Percentiles rank a stretch among this genome's conserved stretches.
phyloP scores from a whole-genome alignment of 2,329 filamentous ascomycete genomes.

The Alternaria metachromatica region DNA sequence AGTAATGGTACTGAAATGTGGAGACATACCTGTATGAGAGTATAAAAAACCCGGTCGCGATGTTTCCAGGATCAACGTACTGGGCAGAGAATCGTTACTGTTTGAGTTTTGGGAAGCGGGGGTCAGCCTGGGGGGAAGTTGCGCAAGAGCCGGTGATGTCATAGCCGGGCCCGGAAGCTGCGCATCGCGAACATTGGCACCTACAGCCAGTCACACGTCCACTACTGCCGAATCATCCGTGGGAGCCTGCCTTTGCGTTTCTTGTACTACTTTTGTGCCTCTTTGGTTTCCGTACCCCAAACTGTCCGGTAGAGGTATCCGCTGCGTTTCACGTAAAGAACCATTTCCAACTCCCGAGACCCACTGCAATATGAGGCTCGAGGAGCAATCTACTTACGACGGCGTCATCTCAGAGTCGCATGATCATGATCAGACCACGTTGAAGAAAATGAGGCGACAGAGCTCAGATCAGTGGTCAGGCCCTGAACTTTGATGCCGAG shows the following conservation, averaged over 20 bases:
- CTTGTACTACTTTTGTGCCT: not conserved
- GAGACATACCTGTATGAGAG: conserved; percentile 16
- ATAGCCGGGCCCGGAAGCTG: conserved; percentile 24
- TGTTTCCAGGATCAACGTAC: conserved; percentile 10
- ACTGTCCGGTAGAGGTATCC: not conserved
- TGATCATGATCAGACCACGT: not conserved
- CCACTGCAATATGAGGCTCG: not conserved
- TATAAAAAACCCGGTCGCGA: not conserved
- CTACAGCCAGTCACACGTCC: conserved; percentile 4
- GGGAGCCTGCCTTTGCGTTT: not conserved
- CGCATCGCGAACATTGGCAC: conserved; percentile 1
- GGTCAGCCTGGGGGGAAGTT: conserved; percentile 20
- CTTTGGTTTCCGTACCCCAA: not conserved
- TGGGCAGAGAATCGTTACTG: conserved; percentile 23
- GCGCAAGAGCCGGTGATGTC: conserved; percentile 30
- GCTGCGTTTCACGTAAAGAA: not conserved
- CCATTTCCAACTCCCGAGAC: not conserved
- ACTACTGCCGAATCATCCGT: conserved; percentile 1
- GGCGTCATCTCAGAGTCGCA: not conserved
- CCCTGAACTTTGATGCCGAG: not conserved
- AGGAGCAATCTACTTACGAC: not conserved
- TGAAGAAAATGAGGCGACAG: not conserved
- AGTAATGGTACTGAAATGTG: not conserved
- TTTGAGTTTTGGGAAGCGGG: conserved; percentile 23
- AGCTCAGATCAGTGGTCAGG: not conserved